These are phyloP conservation scores for Talaromyces sp. DNA, from an alignment of 2,329 filamentous ascomycete species.

Conservation along the genomic window DNA sequence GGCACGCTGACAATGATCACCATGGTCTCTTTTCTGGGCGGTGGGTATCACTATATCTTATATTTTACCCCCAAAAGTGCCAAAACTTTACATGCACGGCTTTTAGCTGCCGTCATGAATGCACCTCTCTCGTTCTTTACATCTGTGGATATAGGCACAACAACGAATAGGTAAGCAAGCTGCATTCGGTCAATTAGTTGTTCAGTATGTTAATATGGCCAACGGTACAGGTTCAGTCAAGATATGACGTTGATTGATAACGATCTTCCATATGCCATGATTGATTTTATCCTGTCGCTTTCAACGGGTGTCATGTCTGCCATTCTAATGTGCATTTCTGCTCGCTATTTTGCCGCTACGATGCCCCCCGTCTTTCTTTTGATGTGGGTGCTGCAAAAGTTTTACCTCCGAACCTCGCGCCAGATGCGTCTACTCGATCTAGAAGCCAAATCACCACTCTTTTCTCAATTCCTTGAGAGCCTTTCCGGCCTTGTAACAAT, in stretches of 20 bases:
- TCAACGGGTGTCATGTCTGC: slow-evolving; percentile 34
- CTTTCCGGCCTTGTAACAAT: slow-evolving; percentile 56
- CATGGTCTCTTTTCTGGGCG: background rate
- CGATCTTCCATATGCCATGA: slow-evolving; percentile 40
- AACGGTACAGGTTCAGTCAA: slow-evolving; percentile 31
- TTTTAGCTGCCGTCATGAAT: slow-evolving; percentile 19
- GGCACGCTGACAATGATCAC: slow-evolving; percentile 25
- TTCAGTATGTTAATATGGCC: background rate
- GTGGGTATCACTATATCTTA: slow-evolving; percentile 9
- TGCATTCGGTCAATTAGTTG: background rate
- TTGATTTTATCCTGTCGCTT: slow-evolving; percentile 35
- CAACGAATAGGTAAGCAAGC: slow-evolving; percentile 38
- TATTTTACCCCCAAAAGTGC: slow-evolving; percentile 12
- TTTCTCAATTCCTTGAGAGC: slow-evolving; percentile 57
- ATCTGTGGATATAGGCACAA: slow-evolving; percentile 38
- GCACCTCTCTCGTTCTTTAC: slow-evolving; percentile 46
- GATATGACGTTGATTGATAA: slow-evolving; percentile 45
- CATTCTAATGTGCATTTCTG: slow-evolving; percentile 48
- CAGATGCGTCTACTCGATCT: slow-evolving; percentile 61
- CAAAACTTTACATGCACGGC: slow-evolving; percentile 9
- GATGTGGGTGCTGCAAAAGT: slow-evolving; percentile 53
- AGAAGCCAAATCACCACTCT: slow-evolving; percentile 59
- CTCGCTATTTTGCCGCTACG: slow-evolving; percentile 48
- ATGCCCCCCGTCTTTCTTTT: slow-evolving; percentile 49
- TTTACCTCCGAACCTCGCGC: slow-evolving; percentile 60